phyloP scores from a whole-genome alignment of 2,329 filamentous ascomycete species.

The Aspergillus felis region DNA sequence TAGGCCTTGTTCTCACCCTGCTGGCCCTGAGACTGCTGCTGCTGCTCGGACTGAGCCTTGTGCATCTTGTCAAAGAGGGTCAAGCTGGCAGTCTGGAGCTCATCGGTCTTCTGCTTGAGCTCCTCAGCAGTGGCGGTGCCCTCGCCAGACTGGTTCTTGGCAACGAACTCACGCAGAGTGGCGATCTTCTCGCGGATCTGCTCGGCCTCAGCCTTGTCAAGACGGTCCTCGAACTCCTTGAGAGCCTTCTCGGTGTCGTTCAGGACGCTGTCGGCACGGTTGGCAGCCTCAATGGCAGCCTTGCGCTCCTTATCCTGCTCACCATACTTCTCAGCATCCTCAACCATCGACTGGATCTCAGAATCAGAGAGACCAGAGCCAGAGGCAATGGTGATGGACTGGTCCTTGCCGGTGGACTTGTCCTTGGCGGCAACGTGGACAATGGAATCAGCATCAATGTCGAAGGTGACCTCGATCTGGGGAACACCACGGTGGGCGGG shows the following conservation, averaged over 20 bases:
- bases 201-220: constrained; percentile 94
- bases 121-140: constrained; percentile 78
- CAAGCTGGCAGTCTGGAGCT: constrained; percentile 91
- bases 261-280: constrained; percentile 91
- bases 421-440: constrained; percentile 98
- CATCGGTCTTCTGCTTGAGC: constrained; percentile 98
- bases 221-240: constrained; percentile 91
- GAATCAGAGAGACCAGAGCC: constrained; percentile 92
- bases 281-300: constrained; percentile 89
- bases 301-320: constrained; percentile 97
- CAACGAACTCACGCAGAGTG: constrained; percentile 79
- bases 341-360: constrained; percentile 96
- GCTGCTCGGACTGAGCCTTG: constrained; percentile 76
- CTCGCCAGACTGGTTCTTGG: constrained; percentile 93
- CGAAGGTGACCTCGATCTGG: constrained; percentile 96
- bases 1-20: constrained; percentile 67
- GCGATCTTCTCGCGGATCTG: constrained; percentile 91
- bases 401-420: constrained; percentile 99
- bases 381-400: constrained; percentile 98
- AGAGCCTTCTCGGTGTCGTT: constrained; percentile 98
- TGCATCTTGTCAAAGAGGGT: constrained; percentile 99
- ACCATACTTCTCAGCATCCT: constrained; percentile 95
- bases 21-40: constrained; percentile 49
- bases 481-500: constrained; percentile 94
- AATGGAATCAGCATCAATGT: constrained; percentile 97